Evolutionary conservation across 768 basidiomycete species (phyloP), one percentile per base, ranked within the genome.

Genomic region (Lanmaoa rubissima): DNA sequence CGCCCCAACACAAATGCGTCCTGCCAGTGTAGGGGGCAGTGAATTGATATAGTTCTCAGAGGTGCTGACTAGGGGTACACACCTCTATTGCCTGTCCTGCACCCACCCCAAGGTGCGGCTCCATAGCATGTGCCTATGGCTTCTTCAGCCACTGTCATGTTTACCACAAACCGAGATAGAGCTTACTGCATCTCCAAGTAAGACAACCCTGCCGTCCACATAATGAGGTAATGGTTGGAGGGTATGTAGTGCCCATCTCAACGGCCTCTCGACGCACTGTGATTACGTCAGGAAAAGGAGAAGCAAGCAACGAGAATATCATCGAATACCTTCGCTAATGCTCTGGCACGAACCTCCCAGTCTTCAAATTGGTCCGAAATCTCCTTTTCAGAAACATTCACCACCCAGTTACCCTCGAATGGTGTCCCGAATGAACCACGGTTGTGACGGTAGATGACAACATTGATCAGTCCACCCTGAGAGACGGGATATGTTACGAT

Each of bases 81-180:
- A 78, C 79, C 66, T 82, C 82, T n/a, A 81, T 74, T 1, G 80
- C 79, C 51, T 79, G 79, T 4, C 79, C 78, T 4, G 79, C 82
- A 4, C 81, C 80, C 0, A 78, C 74, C 1, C 77, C 80, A 62
- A 77, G 72, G 59, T 79, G 73, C 0, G 79, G 79, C 4, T 74
- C 68, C 73, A 79, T 79, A 0, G 75, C 78, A 63, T 82, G 79
- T 0, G 79, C 79, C 79, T 69, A 42, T n/a, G 40, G 11, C 12
- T 39, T 19, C 44, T 32, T 63, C 53, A 59, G 35, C 46, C 21
- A 8, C 42, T 24, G 47, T 17, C 45, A 32, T 14, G 13, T 44
- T 44, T 43, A 40, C 7, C 51, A 28, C 9, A 21, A 16, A 26
- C 5, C 7, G 19, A 31, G 35, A 41, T 16, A 21, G 41, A 54